Evolutionary conservation across 202 grass and related monocot genomes (phyloP), one percentile per base, ranked within the genome.

Genomic region (Setaria viridis): DNA sequence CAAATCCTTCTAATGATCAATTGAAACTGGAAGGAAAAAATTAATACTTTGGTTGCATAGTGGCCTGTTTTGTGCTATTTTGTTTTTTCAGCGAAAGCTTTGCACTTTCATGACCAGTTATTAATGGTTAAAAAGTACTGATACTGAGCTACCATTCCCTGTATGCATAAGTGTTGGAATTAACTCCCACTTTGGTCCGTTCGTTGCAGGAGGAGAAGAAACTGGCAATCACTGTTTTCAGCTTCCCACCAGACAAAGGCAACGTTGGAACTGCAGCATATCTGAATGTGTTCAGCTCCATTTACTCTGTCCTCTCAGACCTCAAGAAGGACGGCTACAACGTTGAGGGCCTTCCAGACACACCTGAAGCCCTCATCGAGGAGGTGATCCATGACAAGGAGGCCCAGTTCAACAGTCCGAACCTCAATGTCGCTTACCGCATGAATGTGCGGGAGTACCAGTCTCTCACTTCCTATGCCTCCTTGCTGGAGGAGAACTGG

Each of bases 351-450:
- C 96, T 99, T 21, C 96, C 96, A 2, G 93, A 95, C 41, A 86
- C 97, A 35, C 34, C 93, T 1, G 97, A 96, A 70, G 91, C 76
- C 32, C 90, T 99, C 37, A 94, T 99, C 64, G 93, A 99, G 78
- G 97, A 94, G 20, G 91, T 99, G 74, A 99, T 99, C 66, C 97
- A 99, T 21, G 97, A 99, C 83, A 99, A 99, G 88, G 97, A 99
- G 47, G 97, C 97, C 68, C 94, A 99, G 81, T 99, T 99, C 87
- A 99, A 91, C 88, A 99, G 93, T 42, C 97, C 97, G n/a, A 96
- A 93, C 85, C 97, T 99, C 16, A 99, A 99, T 70, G 88, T 99
- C 3, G 97, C 89, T 15, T 94, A 99, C 87, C 80, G 76, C 68
- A 99, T 99, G 97, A 91, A 89, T 19, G 87, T 96, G 62, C 77